Percentiles rank a stretch among this genome's conserved stretches.
These are phyloP conservation scores for Scheffersomyces amazonensis DNA, from an alignment of 805 yeast genomes.

Conservation along the genomic window DNA sequence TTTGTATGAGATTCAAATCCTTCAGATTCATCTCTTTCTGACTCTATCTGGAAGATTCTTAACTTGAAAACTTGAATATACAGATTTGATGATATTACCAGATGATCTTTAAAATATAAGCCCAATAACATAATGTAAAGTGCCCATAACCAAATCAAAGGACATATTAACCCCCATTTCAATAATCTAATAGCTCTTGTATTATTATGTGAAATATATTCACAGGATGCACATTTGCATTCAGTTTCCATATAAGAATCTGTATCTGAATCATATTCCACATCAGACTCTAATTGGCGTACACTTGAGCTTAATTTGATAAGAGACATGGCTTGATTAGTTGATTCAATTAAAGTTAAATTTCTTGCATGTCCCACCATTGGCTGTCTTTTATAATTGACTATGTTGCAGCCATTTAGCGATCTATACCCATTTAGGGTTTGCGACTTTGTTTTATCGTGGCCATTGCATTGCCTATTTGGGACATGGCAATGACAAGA, in stretches of 20 bases:
- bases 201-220: not conserved
- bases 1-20: not conserved
- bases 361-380: no score
- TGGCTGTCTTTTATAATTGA: no score
- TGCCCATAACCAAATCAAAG: constrained; percentile 17
- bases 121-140: constrained; percentile 5
- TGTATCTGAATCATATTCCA: not conserved
- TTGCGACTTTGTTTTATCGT: no score
- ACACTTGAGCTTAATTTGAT: not conserved
- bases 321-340: no score
- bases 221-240: constrained; percentile 8
- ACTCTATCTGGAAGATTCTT: not conserved
- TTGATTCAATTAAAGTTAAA: no score
- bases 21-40: not conserved
- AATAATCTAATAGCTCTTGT: constrained; percentile 5
- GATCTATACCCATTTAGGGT: no score
- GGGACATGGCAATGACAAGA: no score
- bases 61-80: constrained; percentile 6
- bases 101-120: constrained; percentile 2
- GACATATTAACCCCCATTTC: constrained; percentile 15
- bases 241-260: constrained; percentile 1
- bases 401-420: no score
- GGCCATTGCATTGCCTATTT: no score
- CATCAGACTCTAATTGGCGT: not conserved
- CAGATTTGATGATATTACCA: constrained; percentile 7